Conservation (phyloP, 768 basidiomycete genomes). For the Auricularia heimuer region DNA sequence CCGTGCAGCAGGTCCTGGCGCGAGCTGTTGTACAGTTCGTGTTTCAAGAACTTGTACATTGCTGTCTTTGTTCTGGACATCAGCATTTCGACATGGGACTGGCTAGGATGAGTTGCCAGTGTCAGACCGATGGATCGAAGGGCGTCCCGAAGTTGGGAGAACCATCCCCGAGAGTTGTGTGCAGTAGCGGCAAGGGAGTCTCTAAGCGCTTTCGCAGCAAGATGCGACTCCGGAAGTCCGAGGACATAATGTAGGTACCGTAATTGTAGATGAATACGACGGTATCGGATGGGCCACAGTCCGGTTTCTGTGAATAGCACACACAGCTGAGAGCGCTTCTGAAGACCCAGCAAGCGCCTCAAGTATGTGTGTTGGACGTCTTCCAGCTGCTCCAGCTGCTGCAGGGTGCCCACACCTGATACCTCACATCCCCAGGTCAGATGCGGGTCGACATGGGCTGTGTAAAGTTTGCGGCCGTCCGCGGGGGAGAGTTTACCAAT, state of each 20-base stretch:
- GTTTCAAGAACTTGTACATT: no score
- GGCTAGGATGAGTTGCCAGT: no score
- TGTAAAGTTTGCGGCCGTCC: constrained; percentile 14
- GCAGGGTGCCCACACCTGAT: constrained; percentile 9
- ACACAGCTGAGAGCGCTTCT: constrained; percentile 10
- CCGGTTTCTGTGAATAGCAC: constrained; percentile 11
- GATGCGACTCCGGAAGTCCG: not conserved
- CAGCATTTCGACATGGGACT: no score
- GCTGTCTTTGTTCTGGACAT: no score
- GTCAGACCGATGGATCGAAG: no score
- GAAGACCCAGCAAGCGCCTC: constrained; percentile 16
- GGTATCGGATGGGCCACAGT: constrained; percentile 6
- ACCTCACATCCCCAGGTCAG: constrained; percentile 17
- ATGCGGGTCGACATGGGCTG: constrained; percentile 16
- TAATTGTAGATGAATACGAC: constrained; percentile 3
- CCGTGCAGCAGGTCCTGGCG: constrained; percentile 3
- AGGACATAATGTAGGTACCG: not conserved
- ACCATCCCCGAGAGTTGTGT: not conserved
- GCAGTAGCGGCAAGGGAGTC: not conserved
- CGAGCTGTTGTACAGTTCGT: no score
- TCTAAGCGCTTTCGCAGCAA: not conserved
- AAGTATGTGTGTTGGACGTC: constrained; percentile 13
- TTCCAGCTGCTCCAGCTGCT: constrained; percentile 7
- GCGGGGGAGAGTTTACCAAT: not conserved
- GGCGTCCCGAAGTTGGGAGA: not conserved